These are phyloP conservation scores for Pseudocercospora vitis DNA, from an alignment of 2,329 filamentous ascomycete genomes.

Conservation along the genomic window DNA sequence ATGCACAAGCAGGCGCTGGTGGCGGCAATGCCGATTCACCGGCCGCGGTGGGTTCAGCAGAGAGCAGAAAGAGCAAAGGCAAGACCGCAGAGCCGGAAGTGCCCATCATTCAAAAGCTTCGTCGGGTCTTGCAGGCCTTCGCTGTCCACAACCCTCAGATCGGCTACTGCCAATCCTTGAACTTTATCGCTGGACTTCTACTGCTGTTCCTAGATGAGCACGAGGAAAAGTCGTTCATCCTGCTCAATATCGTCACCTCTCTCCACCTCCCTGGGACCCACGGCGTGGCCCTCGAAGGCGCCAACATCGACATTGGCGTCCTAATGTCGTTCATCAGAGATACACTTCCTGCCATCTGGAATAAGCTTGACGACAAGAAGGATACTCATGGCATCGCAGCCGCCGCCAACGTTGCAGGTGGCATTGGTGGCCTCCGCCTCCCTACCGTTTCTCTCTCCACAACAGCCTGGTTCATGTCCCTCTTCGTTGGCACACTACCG, in stretches of 20 bases:
- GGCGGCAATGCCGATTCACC: conserved; percentile 25
- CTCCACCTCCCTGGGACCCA: conserved; percentile 89
- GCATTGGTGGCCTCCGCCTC: conserved; percentile 54
- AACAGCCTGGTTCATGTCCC: conserved; percentile 97
- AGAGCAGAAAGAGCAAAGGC: conserved; percentile 32
- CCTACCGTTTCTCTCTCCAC: conserved; percentile 90
- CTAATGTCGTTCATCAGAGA: conserved; percentile 85
- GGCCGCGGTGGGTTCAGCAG: conserved; percentile 1
- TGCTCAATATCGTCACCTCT: conserved; percentile 88
- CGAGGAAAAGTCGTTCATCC: conserved; percentile 89
- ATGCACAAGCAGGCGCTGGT: conserved; percentile 34
- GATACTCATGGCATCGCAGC: conserved; percentile 39
- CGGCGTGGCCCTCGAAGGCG: conserved; percentile 83
- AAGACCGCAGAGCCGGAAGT: conserved; percentile 60
- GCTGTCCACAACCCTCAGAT: conserved; percentile 87
- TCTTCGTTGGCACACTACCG: conserved; percentile 88
- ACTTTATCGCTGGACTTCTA: conserved; percentile 87
- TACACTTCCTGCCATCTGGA: conserved; percentile 78
- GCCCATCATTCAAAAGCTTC: conserved; percentile 74
- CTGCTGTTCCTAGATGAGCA: conserved; percentile 76
- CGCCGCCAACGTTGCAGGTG: conserved; percentile 44
- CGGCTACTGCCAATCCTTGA: conserved; percentile 93
- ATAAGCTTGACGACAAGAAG: conserved; percentile 80
- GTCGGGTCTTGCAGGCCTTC: conserved; percentile 85
- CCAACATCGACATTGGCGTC: conserved; percentile 90